Conservation (phyloP, 208 protist species). For the Trypanosoma cruzi region DNA sequence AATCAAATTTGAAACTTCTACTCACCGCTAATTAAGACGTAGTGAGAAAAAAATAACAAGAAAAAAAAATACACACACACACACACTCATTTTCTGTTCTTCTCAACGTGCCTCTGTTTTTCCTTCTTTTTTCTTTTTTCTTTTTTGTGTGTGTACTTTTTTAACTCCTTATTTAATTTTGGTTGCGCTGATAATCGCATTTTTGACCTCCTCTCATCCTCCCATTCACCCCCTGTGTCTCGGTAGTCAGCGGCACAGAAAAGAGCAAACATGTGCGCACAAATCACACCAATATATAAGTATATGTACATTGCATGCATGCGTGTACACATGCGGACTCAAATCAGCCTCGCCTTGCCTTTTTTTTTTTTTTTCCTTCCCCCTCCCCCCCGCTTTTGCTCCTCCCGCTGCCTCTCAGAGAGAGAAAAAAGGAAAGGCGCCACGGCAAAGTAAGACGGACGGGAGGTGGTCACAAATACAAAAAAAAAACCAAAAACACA, state of each 20-base stretch:
- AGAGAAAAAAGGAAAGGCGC: constrained; percentile 8
- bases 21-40: neutral
- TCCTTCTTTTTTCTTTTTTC: neutral
- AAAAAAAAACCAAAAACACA: constrained; percentile 24
- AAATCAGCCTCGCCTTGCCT: neutral
- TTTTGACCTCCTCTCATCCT: neutral
- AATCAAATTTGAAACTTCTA: neutral
- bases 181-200: neutral
- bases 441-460: constrained; percentile 2
- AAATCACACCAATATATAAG: neutral
- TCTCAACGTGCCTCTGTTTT: too few species aligned
- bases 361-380: neutral
- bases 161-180: neutral
- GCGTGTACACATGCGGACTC: neutral
- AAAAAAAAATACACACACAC: neutral
- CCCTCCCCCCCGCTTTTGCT: neutral
- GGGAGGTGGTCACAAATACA: constrained; percentile 3
- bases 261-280: neutral
- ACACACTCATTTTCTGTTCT: neutral
- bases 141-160: neutral
- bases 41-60: neutral
- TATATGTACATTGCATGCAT: neutral
- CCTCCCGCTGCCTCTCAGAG: too few species aligned
- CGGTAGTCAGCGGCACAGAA: neutral
- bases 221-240: too few species aligned